A percentile compares a stretch with the other conserved stretches of the same genome.
These are phyloP conservation scores for Podila verticillata DNA, from an alignment of 192 early-diverging fungal genomes.

Conservation along the genomic window DNA sequence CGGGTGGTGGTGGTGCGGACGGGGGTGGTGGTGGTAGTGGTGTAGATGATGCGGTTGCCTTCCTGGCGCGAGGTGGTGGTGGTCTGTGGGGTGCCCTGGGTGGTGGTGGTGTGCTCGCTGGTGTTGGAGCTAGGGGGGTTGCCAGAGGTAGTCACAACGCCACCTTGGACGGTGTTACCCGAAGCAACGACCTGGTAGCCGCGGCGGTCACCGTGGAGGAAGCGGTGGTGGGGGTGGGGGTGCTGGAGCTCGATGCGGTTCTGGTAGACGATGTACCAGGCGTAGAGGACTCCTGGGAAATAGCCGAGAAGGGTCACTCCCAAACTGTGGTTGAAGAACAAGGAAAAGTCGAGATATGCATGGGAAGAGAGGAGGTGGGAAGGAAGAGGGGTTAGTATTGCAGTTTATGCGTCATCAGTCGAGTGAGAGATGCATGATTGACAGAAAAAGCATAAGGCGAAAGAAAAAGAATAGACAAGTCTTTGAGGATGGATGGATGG, in stretches of 20 bases:
- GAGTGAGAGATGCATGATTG: no score
- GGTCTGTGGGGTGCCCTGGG: background rate
- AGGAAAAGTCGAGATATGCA: background rate
- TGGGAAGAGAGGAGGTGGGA: background rate
- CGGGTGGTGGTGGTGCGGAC: constrained; percentile 2
- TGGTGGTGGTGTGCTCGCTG: background rate
- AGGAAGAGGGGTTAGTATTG: no score
- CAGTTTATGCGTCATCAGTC: no score
- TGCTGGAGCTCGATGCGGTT: constrained; percentile 29
- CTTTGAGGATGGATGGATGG: no score
- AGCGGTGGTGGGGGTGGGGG: background rate
- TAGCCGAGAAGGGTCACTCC: constrained; percentile 27
- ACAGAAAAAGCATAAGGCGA: no score
- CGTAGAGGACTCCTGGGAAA: constrained; percentile 31
- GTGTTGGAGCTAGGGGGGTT: background rate
- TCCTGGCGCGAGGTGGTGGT: constrained; percentile 2
- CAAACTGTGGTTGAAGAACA: constrained; percentile 1
- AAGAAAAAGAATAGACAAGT: no score
- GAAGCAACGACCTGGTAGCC: constrained; percentile 5
- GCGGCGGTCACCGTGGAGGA: constrained; percentile 1
- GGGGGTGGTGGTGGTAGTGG: constrained; percentile 8
- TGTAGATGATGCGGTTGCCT: constrained; percentile 9
- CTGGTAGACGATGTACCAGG: constrained; percentile 43
- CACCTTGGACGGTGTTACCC: constrained; percentile 1
- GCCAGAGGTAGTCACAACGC: background rate